A percentile compares a stretch with the other conserved stretches of the same genome.
Evolutionary conservation across 2,329 filamentous ascomycete genomes (phyloP).

Genomic region (Sodiomyces alkalinus): DNA sequence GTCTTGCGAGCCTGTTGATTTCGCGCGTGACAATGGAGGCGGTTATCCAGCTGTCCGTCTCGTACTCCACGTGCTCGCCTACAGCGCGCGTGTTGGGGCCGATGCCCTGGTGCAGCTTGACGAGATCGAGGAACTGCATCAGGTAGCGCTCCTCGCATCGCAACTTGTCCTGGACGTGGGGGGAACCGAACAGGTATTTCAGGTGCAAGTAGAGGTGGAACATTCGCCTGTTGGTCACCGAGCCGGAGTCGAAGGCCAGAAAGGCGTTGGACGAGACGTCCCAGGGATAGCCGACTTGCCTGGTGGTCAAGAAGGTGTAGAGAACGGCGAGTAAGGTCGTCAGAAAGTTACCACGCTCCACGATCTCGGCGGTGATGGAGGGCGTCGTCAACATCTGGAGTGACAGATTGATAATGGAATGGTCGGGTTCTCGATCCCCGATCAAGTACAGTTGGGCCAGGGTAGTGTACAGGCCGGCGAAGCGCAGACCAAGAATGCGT

Average conservation of each 20-base stretch:
- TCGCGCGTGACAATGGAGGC: conserved; percentile 88
- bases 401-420: conserved; percentile 96
- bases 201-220: conserved; percentile 97
- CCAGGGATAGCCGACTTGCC: conserved; percentile 88
- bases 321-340: conserved; percentile 91
- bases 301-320: conserved; percentile 90
- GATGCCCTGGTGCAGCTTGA: conserved; percentile 93
- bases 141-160: conserved; percentile 76
- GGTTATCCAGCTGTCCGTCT: conserved; percentile 96
- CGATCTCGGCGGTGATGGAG: conserved; percentile 89
- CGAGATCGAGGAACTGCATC: conserved; percentile 85
- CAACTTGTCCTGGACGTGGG: conserved; percentile 74
- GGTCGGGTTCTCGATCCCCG: conserved; percentile 88
- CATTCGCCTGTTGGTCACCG: conserved; percentile 86
- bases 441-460: conserved; percentile 91
- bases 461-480: conserved; percentile 86
- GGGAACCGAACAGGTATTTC: conserved; percentile 76
- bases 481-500: conserved; percentile 78
- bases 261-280: conserved; percentile 77
- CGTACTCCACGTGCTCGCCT: conserved; percentile 94
- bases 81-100: conserved; percentile 86
- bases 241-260: conserved; percentile 83
- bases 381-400: conserved; percentile 94
- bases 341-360: conserved; percentile 88
- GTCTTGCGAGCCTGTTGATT: conserved; percentile 81